phyloP scores from a whole-genome alignment of 192 early-diverging fungal genomes.

The Rhizophagus clarus region DNA sequence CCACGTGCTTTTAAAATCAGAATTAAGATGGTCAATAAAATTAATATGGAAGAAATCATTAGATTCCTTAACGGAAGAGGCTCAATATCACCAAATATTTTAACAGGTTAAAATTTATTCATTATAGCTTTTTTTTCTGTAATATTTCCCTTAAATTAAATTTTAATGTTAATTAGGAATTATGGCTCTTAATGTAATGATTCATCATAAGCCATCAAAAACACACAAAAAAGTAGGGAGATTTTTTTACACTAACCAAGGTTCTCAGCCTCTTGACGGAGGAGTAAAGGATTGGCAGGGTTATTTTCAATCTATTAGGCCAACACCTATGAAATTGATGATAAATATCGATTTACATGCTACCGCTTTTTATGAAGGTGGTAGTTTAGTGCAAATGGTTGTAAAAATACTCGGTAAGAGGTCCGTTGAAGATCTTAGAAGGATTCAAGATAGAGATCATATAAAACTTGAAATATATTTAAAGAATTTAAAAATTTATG shows the following conservation, averaged over 20 bases:
- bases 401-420: conserved; percentile 66
- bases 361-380: conserved; percentile 66
- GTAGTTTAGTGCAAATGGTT: conserved; percentile 73
- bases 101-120: conserved; percentile 22
- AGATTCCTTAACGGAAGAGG: conserved; percentile 52
- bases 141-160: too few species aligned
- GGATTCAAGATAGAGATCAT: conserved; percentile 50
- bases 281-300: conserved; percentile 93
- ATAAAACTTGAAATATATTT: conserved; percentile 52
- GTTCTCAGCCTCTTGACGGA: conserved; percentile 51
- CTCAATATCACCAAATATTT: not conserved
- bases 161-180: conserved; percentile 39
- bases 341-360: conserved; percentile 74
- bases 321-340: conserved; percentile 51
- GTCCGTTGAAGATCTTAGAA: conserved; percentile 45
- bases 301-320: conserved; percentile 85
- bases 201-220: conserved; percentile 78
- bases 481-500: conserved; percentile 54
- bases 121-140: not conserved
- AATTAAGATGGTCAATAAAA: conserved; percentile 66
- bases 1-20: conserved; percentile 64
- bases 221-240: conserved; percentile 77
- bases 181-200: conserved; percentile 76
- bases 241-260: conserved; percentile 85
- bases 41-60: conserved; percentile 64